Conservation (phyloP, 108 stramenopile genomes). For the Stephanodiscus triporus region DNA sequence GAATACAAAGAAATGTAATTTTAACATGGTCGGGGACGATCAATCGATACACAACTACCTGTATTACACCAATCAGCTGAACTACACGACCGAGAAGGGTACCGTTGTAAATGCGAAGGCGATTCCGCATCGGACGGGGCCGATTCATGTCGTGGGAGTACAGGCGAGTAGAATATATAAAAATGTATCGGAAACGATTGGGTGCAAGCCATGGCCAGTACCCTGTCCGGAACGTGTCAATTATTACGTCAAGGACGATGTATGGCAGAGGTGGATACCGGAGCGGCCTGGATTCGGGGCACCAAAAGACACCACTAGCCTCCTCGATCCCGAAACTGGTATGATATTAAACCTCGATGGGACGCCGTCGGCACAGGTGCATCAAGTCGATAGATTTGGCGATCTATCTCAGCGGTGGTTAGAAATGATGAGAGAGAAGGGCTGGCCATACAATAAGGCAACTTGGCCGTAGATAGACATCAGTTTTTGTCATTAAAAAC, state of each 20-base stretch:
- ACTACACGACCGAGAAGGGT: too few species aligned
- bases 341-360: conserved; percentile 40
- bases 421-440: conserved; percentile 14
- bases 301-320: too few species aligned
- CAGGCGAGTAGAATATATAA: conserved; percentile 32
- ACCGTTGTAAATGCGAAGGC: conserved; percentile 25
- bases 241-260: conserved; percentile 2
- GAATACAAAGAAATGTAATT: conserved; percentile 50
- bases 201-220: too few species aligned
- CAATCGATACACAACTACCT: conserved; percentile 85
- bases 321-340: conserved; percentile 26
- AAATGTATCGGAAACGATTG: neutral
- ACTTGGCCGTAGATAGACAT: too few species aligned
- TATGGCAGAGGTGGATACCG: conserved; percentile 35
- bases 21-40: conserved; percentile 57
- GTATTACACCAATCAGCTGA: conserved; percentile 63
- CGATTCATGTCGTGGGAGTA: conserved; percentile 46
- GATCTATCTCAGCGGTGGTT: conserved; percentile 13
- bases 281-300: conserved; percentile 17
- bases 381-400: conserved; percentile 37
- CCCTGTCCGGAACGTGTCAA: too few species aligned
- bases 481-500: too few species aligned
- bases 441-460: conserved; percentile 22
- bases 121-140: conserved; percentile 41
- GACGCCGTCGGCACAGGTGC: conserved; percentile 28